Evolutionary conservation across 106 monocot species (phyloP).

Genomic region (Dendrobium officinale): DNA sequence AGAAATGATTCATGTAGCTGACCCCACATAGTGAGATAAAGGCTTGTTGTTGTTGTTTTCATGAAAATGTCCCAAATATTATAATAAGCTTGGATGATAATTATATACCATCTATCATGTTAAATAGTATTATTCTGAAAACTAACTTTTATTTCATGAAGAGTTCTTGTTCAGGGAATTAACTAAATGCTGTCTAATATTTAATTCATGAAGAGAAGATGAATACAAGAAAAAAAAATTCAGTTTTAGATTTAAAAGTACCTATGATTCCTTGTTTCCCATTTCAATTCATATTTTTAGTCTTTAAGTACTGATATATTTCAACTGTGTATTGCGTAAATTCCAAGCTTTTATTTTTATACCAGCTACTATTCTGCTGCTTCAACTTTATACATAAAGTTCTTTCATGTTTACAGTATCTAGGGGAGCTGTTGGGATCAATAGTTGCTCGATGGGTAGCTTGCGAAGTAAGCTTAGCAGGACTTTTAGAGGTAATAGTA

Average conservation of each 20-base stretch:
- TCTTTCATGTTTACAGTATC: constrained; percentile 37
- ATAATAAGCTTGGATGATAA: too few relatives aligned
- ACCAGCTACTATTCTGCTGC: not conserved
- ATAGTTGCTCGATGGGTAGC: constrained; percentile 69
- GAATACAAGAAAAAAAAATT: too few relatives aligned
- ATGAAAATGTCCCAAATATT: too few relatives aligned
- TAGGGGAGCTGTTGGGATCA: constrained; percentile 68
- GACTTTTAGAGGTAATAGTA: constrained; percentile 67
- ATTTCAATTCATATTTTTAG: not conserved
- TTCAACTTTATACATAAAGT: constrained; percentile 4
- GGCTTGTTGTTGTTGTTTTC: not conserved
- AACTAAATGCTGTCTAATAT: too few relatives aligned
- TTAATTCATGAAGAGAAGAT: too few relatives aligned
- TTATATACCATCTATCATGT: too few relatives aligned
- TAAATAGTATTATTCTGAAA: too few relatives aligned
- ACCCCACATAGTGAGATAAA: not conserved
- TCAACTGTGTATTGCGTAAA: not conserved
- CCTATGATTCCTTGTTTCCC: not conserved
- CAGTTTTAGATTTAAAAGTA: not conserved
- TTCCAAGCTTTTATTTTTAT: not conserved
- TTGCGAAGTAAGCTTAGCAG: constrained; percentile 70
- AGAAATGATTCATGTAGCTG: not conserved
- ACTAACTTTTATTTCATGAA: too few relatives aligned
- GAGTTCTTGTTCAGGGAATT: too few relatives aligned
- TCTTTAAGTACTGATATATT: not conserved